Conservation (phyloP, 2,329 filamentous ascomycete species). For the Basipetospora sp. region DNA sequence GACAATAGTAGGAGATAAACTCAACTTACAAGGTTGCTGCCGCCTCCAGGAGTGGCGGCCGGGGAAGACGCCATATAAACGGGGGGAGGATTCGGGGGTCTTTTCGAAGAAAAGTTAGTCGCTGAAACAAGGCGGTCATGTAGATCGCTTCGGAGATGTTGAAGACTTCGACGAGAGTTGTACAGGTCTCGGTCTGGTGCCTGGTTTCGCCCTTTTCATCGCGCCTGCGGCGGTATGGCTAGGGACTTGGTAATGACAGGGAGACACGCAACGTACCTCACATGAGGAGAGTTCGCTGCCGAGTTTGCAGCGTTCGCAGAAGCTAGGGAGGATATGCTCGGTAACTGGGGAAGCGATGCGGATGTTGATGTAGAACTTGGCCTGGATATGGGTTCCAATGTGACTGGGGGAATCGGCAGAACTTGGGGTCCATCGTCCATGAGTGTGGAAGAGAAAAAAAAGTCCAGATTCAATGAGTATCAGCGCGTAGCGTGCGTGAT, state of each 20-base stretch:
- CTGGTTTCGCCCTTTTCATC: too few relatives aligned
- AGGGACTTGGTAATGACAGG: too few relatives aligned
- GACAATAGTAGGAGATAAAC: background rate
- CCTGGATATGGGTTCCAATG: conserved; percentile 33
- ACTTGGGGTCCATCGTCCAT: conserved; percentile 34
- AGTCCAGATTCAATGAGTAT: too few relatives aligned
- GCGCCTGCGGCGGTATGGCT: too few relatives aligned
- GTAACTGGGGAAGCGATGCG: conserved; percentile 29
- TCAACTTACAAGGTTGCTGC: background rate
- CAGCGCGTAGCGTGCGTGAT: too few relatives aligned
- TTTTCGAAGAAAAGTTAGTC: too few relatives aligned
- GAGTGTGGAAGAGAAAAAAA: conserved; percentile 9
- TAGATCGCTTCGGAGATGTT: too few relatives aligned
- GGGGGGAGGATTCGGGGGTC: conserved; percentile 7
- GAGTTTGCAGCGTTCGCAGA: conserved; percentile 25
- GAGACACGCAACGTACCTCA: conserved; percentile 25
- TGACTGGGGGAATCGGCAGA: conserved; percentile 23
- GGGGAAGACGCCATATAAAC: background rate
- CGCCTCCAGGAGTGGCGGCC: background rate
- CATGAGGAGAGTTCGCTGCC: conserved; percentile 27
- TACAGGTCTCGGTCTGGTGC: too few relatives aligned
- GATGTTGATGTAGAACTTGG: conserved; percentile 35
- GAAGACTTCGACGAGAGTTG: too few relatives aligned
- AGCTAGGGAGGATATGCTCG: conserved; percentile 31
- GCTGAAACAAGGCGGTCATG: too few relatives aligned